Base-by-base conservation (phyloP, 1,284 basidiomycete species). In the Trichosporon ovoides region DNA sequence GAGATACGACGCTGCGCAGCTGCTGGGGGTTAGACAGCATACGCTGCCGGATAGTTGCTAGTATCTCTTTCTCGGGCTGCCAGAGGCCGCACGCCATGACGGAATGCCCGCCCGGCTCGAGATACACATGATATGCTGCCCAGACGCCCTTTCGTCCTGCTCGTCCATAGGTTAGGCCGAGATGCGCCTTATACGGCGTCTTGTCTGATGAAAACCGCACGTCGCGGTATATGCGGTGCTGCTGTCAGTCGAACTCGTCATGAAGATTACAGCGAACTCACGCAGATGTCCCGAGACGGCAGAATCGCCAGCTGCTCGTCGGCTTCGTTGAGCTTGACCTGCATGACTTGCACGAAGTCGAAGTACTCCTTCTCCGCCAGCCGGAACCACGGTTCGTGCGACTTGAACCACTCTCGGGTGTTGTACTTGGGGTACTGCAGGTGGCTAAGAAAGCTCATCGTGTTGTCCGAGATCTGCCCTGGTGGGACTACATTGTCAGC, bases 311-410 rank as follows among this genome's bases (percentile, higher is more conserved):
- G 82, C 69, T 95, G 85, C 5, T 83, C 77, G 70, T 96, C 92
- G 0, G 84, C 83, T 52, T 86, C 86, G 37, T 82, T 80, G 16
- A 94, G 73, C 33, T 84, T 81, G 1, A 84, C 58, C 28, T 79
- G 87, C 67, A 93, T 84, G 0, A 78, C 78, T 48, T 88, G 85
- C 13, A 91, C 79, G 68, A 95, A 96, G 49, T 82, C 84, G 71
- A 87, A 87, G 85, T 88, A 95, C 73, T 96, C 91, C 74, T 85
- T 83, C 73, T 94, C 91, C 0, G 88, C 88, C 37, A 82, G 81
- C 12, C 91, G 82, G 69, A 86, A 93, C 1, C 91, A 83, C 1
- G 88, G 87, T 66, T 94, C 91, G 55, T 79, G 74, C 10, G 67
- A 66, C 52, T 70, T 68, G 64, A 77, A 77, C 91, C 92, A 96